phyloP scores from a whole-genome alignment of 305 asterid species.

The Striga hermonthica region DNA sequence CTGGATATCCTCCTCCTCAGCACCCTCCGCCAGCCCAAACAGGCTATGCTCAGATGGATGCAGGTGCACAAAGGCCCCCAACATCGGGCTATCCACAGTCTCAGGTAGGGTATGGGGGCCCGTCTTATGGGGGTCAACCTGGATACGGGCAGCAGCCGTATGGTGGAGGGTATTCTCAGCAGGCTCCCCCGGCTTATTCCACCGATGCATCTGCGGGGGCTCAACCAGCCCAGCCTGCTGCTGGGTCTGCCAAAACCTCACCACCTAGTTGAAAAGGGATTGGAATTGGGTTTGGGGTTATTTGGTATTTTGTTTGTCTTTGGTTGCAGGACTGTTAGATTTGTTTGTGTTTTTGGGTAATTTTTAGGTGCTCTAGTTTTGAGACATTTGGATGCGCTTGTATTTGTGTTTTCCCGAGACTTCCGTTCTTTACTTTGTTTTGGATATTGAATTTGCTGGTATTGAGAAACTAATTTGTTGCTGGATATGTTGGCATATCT shows the following conservation, averaged over 20 bases:
- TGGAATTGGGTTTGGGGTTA: not conserved
- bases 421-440: not conserved
- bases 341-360: constrained; percentile 19
- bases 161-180: constrained; percentile 56
- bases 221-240: constrained; percentile 29
- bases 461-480: not conserved
- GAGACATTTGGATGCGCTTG: not conserved
- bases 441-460: not conserved
- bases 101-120: constrained; percentile 42
- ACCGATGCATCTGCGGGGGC: constrained; percentile 37
- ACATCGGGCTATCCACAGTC: constrained; percentile 41
- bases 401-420: constrained; percentile 8
- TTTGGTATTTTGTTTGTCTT: constrained; percentile 10
- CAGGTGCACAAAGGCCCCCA: constrained; percentile 46
- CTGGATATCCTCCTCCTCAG: constrained; percentile 29
- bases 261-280: constrained; percentile 30
- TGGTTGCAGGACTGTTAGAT: not conserved
- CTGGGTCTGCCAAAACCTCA: constrained; percentile 42
- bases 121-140: constrained; percentile 36
- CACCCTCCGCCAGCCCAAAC: constrained; percentile 30
- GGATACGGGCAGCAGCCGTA: constrained; percentile 63
- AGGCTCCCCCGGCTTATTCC: constrained; percentile 37
- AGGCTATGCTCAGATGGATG: constrained; percentile 40
- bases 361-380: constrained; percentile 2
- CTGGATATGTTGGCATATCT: not conserved